Conservation (phyloP, 2,329 filamentous ascomycete genomes). For the Penicillium sp. region DNA sequence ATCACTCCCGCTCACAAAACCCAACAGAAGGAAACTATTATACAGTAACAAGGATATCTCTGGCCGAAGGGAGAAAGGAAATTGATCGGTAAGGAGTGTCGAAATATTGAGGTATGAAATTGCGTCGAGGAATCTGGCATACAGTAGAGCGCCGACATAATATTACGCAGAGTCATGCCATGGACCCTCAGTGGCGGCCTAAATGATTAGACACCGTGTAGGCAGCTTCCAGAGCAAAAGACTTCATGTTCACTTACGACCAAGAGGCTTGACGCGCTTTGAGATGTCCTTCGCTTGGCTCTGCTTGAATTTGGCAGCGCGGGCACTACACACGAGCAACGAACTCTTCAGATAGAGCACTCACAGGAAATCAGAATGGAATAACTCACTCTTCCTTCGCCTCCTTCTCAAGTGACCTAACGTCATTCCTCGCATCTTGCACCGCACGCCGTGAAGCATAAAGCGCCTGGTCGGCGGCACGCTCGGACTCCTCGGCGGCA, state of each 20-base stretch:
- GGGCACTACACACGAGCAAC: conserved; percentile 49
- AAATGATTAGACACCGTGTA: neutral
- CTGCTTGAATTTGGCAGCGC: conserved; percentile 71
- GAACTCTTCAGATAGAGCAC: too few relatives aligned
- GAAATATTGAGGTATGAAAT: neutral
- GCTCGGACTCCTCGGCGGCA: conserved; percentile 66
- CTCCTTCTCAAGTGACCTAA: conserved; percentile 67
- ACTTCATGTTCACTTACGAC: conserved; percentile 57
- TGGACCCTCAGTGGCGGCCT: neutral
- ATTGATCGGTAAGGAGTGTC: neutral
- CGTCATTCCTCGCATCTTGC: conserved; percentile 66
- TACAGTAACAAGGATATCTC: neutral
- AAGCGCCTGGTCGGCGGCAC: conserved; percentile 68
- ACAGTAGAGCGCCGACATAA: neutral
- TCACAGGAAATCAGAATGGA: too few relatives aligned
- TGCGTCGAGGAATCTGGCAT: neutral
- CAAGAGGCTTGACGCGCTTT: conserved; percentile 72
- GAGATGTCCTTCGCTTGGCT: conserved; percentile 67
- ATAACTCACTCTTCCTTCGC: conserved; percentile 64
- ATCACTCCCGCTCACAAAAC: neutral
- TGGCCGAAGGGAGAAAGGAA: neutral
- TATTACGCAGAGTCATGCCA: neutral
- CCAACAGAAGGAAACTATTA: neutral
- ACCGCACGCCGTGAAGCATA: conserved; percentile 63
- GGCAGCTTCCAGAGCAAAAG: neutral